Evolutionary conservation across 75 land plant species (phyloP).

Genomic region (Azolla pinnata): DNA sequence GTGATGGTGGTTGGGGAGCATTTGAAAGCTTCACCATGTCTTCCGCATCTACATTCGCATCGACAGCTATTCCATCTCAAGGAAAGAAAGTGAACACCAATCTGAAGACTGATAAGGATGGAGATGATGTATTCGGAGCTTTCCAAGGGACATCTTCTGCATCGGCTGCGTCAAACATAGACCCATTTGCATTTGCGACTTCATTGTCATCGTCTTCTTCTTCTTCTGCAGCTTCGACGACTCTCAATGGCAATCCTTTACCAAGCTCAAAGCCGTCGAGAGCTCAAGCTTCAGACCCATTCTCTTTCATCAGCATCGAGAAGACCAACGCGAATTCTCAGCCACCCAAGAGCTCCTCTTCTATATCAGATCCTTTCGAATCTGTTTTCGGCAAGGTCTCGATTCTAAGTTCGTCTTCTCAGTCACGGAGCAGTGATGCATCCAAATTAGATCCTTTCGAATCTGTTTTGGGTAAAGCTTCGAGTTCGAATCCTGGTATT

Average conservation of each 20-base stretch:
- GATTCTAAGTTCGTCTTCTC: neutral
- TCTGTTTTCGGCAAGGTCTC: neutral
- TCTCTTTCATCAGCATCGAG: neutral
- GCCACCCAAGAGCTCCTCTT: neutral
- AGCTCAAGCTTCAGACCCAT: neutral
- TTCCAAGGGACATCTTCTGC: constrained; percentile 6
- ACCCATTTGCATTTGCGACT: constrained; percentile 10
- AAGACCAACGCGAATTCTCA: too few species aligned
- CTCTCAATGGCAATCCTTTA: too few species aligned
- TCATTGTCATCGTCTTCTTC: constrained; percentile 6
- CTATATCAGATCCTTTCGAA: constrained; percentile 18
- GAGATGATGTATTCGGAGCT: constrained; percentile 16
- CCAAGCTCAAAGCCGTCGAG: neutral
- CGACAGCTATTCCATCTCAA: neutral
- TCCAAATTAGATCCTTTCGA: neutral
- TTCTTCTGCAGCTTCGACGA: constrained; percentile 2
- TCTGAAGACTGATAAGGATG: neutral
- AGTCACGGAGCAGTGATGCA: neutral
- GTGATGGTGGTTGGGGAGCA: neutral
- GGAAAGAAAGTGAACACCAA: neutral
- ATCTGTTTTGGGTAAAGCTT: constrained; percentile 7
- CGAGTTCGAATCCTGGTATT: constrained; percentile 13
- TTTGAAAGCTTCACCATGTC: constrained; percentile 6
- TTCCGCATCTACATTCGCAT: neutral
- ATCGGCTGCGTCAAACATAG: neutral